phyloP scores from a whole-genome alignment of 108 stramenopile genomes.

The Fistulifera solaris region DNA sequence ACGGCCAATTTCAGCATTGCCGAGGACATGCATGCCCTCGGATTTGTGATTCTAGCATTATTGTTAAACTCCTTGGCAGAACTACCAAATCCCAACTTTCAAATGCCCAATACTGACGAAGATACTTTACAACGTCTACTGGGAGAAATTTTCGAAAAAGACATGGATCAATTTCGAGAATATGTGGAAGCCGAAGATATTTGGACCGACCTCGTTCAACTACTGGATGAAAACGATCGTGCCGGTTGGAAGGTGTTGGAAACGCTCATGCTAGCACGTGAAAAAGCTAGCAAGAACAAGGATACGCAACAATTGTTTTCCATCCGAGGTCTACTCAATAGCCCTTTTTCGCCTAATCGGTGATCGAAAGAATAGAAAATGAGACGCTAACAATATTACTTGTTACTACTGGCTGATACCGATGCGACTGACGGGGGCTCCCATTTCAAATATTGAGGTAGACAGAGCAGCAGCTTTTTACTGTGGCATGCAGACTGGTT shows the following conservation, averaged over 20 bases:
- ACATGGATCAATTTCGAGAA: constrained; percentile 66
- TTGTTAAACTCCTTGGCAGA: constrained; percentile 64
- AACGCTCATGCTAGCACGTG: constrained; percentile 54
- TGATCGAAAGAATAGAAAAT: not conserved
- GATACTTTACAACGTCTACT: constrained; percentile 71
- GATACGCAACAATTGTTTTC: constrained; percentile 27
- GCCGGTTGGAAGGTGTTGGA: constrained; percentile 72
- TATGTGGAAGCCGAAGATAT: constrained; percentile 72
- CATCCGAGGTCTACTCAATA: constrained; percentile 36
- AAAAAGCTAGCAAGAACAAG: constrained; percentile 37
- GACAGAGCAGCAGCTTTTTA: constrained; percentile 60
- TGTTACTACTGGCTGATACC: not conserved
- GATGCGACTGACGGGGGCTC: constrained; percentile 19
- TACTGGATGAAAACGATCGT: constrained; percentile 60
- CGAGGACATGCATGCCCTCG: constrained; percentile 78
- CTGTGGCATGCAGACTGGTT: too few species aligned
- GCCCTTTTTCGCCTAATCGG: constrained; percentile 48
- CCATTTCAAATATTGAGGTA: constrained; percentile 55
- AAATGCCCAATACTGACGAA: constrained; percentile 69
- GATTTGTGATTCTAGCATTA: constrained; percentile 69
- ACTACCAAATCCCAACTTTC: constrained; percentile 23
- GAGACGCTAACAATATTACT: not conserved
- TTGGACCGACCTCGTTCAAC: constrained; percentile 51
- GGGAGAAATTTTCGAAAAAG: constrained; percentile 71
- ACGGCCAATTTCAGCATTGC: constrained; percentile 58